Base-by-base conservation (phyloP, 2,329 filamentous ascomycete species). In the Aspergillus fumigatiaffinis region DNA sequence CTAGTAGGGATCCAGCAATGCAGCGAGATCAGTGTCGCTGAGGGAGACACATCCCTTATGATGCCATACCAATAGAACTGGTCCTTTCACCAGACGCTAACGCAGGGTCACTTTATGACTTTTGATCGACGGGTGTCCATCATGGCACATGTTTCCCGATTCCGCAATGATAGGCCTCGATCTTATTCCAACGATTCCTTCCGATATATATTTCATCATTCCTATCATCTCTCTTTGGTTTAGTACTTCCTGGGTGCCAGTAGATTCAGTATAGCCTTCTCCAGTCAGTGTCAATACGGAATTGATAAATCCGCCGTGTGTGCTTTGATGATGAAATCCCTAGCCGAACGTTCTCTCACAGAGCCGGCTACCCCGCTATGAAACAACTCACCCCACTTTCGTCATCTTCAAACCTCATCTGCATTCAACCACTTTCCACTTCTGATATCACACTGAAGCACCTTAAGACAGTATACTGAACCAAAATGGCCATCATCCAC, bases 401-500 rank as follows among this genome's bases (percentile, higher is more conserved):
- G 42, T 23, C n/a, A 46, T 46, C 42, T 14, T 5, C 10, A 7
- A 12, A 9, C 3, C 41, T 21, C 41, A 21, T 20, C n/a, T 46
- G 41, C n/a, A 12, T 21, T 17, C 21, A 21, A 35, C 5, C 14
- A 6, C 14, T 35, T 35, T 7, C 1, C 8, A 21, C 1, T 23
- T 1, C 9, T 23, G n/a, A 46, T 46, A 46, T 21, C 42, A 46
- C 10, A 20, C 4, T 3, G 0, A 20, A 21, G 20, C 42, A 2
- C 3, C 42, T 3, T 46, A 6, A 6, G 2, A 46, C 42, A 3
- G 4, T 46, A 21, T n/a, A 14, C 28, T 1, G 26, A 21, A n/a
- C 28, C 58, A 58, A n/a, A 2, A 89, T 89, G 86, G 68, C 84
- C 0, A 79, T 90, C 63, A 77, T 84, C n/a, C 88, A 90, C 68